A percentile compares a stretch with the other conserved stretches of the same genome.
phyloP scores from a whole-genome alignment of 106 monocot genomes.

The Gastrodia elata region DNA sequence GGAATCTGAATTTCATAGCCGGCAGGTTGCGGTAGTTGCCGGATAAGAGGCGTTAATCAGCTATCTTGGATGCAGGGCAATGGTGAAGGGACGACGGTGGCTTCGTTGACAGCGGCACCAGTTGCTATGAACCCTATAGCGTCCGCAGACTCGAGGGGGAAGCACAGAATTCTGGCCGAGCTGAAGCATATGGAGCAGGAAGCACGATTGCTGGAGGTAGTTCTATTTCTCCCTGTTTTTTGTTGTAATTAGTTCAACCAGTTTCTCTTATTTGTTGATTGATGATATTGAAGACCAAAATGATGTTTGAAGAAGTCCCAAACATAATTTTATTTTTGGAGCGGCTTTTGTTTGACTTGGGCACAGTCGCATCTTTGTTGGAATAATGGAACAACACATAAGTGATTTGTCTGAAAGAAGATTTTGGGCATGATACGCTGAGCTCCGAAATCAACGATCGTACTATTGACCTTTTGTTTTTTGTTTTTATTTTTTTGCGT shows the following conservation, averaged over 20 bases:
- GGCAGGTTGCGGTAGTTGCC: background rate
- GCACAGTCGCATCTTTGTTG: background rate
- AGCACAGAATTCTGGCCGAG: slow-evolving; percentile 76
- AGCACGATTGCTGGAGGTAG: slow-evolving; percentile 63
- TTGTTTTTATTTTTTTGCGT: no score
- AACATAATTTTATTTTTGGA: background rate
- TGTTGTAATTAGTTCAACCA: background rate
- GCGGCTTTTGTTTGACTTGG: background rate
- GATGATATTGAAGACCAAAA: background rate
- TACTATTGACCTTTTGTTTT: background rate
- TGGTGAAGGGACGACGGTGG: slow-evolving; percentile 6
- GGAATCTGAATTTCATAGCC: background rate
- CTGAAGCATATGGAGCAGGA: slow-evolving; percentile 83
- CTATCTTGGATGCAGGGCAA: slow-evolving; percentile 28
- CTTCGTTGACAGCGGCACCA: background rate
- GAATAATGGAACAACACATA: background rate
- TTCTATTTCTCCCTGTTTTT: background rate
- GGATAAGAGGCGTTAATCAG: background rate
- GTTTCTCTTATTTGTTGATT: background rate
- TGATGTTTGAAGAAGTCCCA: background rate
- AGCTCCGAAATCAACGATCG: background rate
- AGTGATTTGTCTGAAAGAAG: background rate
- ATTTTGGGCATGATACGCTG: background rate
- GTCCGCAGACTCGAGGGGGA: slow-evolving; percentile 44
- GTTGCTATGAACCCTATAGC: background rate